Conservation (phyloP, 169 alveolate genomes). For the Eimeria nieschulzi region DNA sequence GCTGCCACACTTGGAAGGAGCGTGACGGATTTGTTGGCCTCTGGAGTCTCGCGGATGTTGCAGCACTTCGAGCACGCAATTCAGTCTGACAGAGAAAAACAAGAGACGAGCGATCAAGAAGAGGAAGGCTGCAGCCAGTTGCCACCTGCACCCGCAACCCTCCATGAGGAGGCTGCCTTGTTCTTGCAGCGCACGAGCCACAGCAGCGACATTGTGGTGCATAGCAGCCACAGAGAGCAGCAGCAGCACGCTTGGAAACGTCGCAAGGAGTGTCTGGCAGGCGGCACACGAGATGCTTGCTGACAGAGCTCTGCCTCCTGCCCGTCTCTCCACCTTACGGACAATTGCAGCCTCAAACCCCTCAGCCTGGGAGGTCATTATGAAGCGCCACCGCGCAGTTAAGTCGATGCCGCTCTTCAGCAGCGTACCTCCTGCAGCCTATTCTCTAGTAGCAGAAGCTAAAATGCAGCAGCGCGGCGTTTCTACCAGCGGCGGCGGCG, state of each 20-base stretch:
- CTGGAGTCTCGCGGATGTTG: slow-evolving; percentile 65
- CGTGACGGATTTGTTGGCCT: slow-evolving; percentile 51
- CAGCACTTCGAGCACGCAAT: slow-evolving; percentile 58
- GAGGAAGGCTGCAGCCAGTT: background rate
- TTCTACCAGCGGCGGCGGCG: background rate
- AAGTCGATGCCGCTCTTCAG: slow-evolving; percentile 72
- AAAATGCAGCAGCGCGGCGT: background rate
- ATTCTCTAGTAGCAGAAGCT: slow-evolving; percentile 9
- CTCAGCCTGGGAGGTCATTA: slow-evolving; percentile 64
- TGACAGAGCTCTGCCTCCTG: slow-evolving; percentile 39
- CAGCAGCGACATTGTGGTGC: slow-evolving; percentile 40
- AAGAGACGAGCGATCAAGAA: slow-evolving; percentile 17
- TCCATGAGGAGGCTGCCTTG: slow-evolving; percentile 33
- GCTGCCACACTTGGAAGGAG: slow-evolving; percentile 19
- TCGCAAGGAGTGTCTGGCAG: slow-evolving; percentile 62
- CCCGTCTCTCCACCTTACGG: slow-evolving; percentile 50
- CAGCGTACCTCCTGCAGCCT: slow-evolving; percentile 66
- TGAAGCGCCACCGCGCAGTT: slow-evolving; percentile 71
- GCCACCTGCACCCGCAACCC: background rate
- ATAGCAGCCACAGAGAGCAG: background rate
- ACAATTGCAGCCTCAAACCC: slow-evolving; percentile 46
- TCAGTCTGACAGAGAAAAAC: slow-evolving; percentile 16
- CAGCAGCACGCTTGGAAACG: slow-evolving; percentile 5
- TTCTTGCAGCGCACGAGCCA: slow-evolving; percentile 29
- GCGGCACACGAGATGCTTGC: slow-evolving; percentile 67